Percentiles rank a stretch among this genome's conserved stretches.
These are phyloP conservation scores for Quercus robur DNA, from an alignment of 306 rosid species.

Conservation along the genomic window DNA sequence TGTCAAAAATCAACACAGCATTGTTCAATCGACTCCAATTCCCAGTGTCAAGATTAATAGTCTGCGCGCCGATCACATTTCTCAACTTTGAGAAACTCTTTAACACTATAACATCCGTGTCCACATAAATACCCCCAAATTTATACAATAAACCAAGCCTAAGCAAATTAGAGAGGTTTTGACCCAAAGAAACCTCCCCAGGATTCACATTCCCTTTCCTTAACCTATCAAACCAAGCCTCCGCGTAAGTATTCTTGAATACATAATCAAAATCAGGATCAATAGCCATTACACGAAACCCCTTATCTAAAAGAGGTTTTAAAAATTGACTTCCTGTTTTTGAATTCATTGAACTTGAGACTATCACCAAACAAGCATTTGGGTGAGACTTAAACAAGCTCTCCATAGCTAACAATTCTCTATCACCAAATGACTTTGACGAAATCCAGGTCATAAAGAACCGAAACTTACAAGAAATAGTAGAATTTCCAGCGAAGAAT, in stretches of 20 bases:
- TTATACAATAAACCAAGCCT: constrained; percentile 70
- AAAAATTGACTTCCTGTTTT: constrained; percentile 41
- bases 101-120: constrained; percentile 61
- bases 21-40: constrained; percentile 89
- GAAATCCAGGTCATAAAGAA: constrained; percentile 98
- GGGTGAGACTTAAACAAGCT: constrained; percentile 75
- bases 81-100: constrained; percentile 66
- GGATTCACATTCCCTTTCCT: constrained; percentile 63
- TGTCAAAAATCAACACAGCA: constrained; percentile 77
- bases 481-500: constrained; percentile 39
- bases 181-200: constrained; percentile 77
- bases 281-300: constrained; percentile 49
- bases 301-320: constrained; percentile 40
- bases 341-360: constrained; percentile 72
- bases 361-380: constrained; percentile 65
- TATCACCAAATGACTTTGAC: constrained; percentile 45
- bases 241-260: constrained; percentile 70
- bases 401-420: constrained; percentile 62
- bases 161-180: constrained; percentile 84
- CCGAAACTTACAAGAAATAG: constrained; percentile 42
- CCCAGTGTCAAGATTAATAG: constrained; percentile 48
- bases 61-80: constrained; percentile 88
- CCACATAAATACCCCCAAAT: constrained; percentile 75
- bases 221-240: constrained; percentile 54
- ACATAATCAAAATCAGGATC: constrained; percentile 67